These are phyloP conservation scores for Lenzites betulinus DNA, from an alignment of 768 basidiomycete genomes.

Conservation along the genomic window DNA sequence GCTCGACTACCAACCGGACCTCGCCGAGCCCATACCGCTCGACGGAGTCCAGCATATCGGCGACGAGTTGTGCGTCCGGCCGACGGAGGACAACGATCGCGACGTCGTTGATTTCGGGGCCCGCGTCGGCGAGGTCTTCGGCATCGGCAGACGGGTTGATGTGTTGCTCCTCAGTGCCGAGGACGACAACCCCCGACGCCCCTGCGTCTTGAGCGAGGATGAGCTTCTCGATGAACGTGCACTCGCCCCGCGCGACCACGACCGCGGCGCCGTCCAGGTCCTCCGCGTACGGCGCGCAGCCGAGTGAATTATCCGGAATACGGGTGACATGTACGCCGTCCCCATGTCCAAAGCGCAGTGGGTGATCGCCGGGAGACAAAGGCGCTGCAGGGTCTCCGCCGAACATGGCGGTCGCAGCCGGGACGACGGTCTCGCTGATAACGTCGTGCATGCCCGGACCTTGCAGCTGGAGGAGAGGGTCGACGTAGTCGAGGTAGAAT, in stretches of 20 bases:
- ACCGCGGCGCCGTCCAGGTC: constrained; percentile 53
- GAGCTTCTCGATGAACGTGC: constrained; percentile 89
- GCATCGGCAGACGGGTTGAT: constrained; percentile 68
- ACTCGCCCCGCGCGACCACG: constrained; percentile 74
- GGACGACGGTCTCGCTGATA: constrained; percentile 50
- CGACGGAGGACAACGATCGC: constrained; percentile 60
- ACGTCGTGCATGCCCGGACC: constrained; percentile 39
- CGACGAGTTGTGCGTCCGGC: constrained; percentile 53
- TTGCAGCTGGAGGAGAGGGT: constrained; percentile 46
- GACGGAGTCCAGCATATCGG: constrained; percentile 55
- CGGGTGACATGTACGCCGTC: constrained; percentile 58
- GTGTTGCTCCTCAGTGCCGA: constrained; percentile 58
- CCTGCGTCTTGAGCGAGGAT: constrained; percentile 64
- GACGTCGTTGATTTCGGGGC: constrained; percentile 53
- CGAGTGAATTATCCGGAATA: constrained; percentile 53
- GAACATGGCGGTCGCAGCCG: constrained; percentile 68
- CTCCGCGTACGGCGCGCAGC: constrained; percentile 59
- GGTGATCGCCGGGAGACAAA: constrained; percentile 23
- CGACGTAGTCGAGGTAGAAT: constrained; percentile 55
- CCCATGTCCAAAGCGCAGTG: constrained; percentile 48
- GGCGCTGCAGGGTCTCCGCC: constrained; percentile 58
- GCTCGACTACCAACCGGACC: constrained; percentile 53
- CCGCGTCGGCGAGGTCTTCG: constrained; percentile 58
- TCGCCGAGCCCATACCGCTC: constrained; percentile 49
- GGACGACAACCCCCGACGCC: constrained; percentile 77